A percentile compares a stretch with the other conserved stretches of the same genome.
phyloP scores from a whole-genome alignment of 2,329 filamentous ascomycete genomes.

The Diplodia scrobiculata region DNA sequence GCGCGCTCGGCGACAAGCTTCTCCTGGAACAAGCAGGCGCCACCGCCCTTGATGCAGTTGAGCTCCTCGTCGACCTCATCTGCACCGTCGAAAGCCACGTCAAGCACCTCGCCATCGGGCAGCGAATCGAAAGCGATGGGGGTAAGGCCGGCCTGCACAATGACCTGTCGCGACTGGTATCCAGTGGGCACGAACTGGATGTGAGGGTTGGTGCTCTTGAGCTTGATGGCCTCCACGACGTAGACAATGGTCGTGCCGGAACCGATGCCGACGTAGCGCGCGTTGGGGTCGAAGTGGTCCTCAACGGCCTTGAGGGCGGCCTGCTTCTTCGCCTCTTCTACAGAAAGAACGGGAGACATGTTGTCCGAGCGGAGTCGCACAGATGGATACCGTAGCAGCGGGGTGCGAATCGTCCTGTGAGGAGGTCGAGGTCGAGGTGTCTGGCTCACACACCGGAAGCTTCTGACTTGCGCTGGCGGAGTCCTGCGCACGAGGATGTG shows the following conservation, averaged over 20 bases:
- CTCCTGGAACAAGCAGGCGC: constrained; percentile 96
- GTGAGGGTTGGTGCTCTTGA: constrained; percentile 41
- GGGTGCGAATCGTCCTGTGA: background rate
- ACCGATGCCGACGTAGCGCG: constrained; percentile 74
- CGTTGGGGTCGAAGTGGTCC: constrained; percentile 66
- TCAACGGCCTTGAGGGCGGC: constrained; percentile 73
- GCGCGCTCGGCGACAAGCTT: constrained; percentile 88
- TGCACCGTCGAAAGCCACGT: constrained; percentile 93
- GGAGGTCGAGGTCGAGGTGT: background rate
- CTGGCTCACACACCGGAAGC: background rate
- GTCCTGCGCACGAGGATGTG: background rate
- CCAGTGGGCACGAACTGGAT: constrained; percentile 93
- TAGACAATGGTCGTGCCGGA: constrained; percentile 81
- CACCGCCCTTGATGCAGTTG: constrained; percentile 97
- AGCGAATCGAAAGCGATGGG: constrained; percentile 78
- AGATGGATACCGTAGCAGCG: background rate
- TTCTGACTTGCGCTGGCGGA: background rate
- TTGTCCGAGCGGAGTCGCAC: constrained; percentile 6
- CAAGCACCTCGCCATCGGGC: constrained; percentile 65
- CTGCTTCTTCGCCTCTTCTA: constrained; percentile 74
- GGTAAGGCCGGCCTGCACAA: constrained; percentile 74
- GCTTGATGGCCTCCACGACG: constrained; percentile 75
- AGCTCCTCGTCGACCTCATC: constrained; percentile 94
- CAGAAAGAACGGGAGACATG: constrained; percentile 32
- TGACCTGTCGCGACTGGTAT: constrained; percentile 84